Evolutionary conservation across 805 yeast genomes (phyloP).

Genomic region (Isabelozyma gotoi): DNA sequence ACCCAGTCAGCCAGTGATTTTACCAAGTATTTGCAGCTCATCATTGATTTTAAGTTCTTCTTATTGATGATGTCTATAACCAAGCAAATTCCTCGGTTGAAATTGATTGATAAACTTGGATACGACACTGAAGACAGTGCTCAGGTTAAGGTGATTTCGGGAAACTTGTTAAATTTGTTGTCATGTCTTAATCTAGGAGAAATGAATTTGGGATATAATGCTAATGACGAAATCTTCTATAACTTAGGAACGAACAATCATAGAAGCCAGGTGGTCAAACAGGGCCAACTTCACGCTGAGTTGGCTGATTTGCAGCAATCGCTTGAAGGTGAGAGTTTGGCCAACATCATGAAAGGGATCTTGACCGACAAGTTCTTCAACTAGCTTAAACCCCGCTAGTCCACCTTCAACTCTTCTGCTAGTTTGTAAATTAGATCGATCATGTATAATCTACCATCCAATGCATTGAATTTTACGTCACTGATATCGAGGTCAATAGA

Average conservation of each 20-base stretch:
- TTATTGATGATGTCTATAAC: constrained; percentile 26
- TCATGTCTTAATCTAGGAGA: constrained; percentile 27
- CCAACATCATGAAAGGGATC: constrained; percentile 24
- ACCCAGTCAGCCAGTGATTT: constrained; percentile 10
- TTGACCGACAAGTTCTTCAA: constrained; percentile 23
- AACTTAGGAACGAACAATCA: constrained; percentile 8
- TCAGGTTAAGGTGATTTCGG: constrained; percentile 8
- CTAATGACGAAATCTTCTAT: constrained; percentile 21
- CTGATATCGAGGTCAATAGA: constrained; percentile 39
- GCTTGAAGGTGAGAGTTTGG: constrained; percentile 23
- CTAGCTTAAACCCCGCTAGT: constrained; percentile 2
- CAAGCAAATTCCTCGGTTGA: constrained; percentile 18
- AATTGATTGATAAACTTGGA: constrained; percentile 27
- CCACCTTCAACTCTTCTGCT: neutral
- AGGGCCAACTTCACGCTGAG: neutral
- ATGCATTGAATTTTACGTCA: constrained; percentile 44
- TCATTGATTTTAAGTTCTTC: constrained; percentile 32
- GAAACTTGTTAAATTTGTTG: constrained; percentile 21
- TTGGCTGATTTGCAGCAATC: constrained; percentile 11
- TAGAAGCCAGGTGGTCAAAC: constrained; percentile 11
- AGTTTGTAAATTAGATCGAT: constrained; percentile 18
- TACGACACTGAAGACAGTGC: constrained; percentile 12
- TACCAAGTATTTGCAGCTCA: constrained; percentile 18
- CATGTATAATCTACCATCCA: constrained; percentile 47
- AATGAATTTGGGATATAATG: constrained; percentile 24